phyloP scores from a whole-genome alignment of 257 asterid species.

The Scutellaria galericulata region DNA sequence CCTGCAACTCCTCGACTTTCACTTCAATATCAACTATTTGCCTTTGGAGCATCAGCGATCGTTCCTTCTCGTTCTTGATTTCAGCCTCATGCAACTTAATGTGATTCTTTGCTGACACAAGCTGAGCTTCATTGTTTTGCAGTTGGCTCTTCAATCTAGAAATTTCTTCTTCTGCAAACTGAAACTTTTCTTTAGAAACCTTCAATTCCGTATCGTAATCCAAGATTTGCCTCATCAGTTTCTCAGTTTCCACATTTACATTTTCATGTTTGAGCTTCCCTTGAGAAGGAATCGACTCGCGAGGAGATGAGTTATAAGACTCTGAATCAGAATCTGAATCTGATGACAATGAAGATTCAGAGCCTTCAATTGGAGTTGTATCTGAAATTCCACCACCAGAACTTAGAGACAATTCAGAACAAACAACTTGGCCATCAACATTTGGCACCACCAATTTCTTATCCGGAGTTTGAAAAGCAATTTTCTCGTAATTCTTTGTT shows the following conservation, averaged over 20 bases:
- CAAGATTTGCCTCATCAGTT: constrained; percentile 39
- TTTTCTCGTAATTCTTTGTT: constrained; percentile 34
- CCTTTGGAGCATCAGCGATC: constrained; percentile 50
- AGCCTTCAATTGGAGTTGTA: constrained; percentile 53
- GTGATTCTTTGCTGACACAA: constrained; percentile 51
- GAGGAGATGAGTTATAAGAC: constrained; percentile 44
- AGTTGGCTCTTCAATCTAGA: constrained; percentile 50
- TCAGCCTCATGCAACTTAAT: constrained; percentile 47
- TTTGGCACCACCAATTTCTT: constrained; percentile 44
- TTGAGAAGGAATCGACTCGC: background rate
- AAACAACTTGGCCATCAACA: constrained; percentile 42
- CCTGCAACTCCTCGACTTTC: constrained; percentile 57
- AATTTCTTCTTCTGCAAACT: constrained; percentile 60
- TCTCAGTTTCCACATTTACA: constrained; percentile 34
- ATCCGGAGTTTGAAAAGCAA: constrained; percentile 52
- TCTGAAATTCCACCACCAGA: constrained; percentile 63
- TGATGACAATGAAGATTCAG: constrained; percentile 54
- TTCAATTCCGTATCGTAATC: constrained; percentile 50
- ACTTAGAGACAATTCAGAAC: constrained; percentile 50
- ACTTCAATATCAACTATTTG: constrained; percentile 55
- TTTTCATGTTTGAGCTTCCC: constrained; percentile 36
- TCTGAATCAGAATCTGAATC: constrained; percentile 87
- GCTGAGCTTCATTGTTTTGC: constrained; percentile 47
- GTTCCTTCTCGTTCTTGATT: constrained; percentile 50
- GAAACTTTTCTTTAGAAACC: constrained; percentile 43